Conservation (phyloP, 176 grass and related monocot genomes). For the Poa pratensis region DNA sequence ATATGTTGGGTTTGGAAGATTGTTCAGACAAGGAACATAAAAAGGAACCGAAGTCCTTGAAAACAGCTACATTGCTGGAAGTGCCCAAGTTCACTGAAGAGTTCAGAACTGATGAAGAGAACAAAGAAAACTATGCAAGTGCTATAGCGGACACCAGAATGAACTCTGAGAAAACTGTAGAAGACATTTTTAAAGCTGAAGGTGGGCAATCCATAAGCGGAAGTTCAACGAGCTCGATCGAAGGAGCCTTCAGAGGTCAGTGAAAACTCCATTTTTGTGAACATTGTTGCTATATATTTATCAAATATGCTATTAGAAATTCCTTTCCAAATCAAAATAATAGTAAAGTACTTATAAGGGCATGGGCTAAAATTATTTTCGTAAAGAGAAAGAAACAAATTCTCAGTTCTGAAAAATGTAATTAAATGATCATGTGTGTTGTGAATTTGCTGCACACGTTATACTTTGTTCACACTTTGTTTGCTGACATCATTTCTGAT, state of each 20-base stretch:
- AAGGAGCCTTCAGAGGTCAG: slow-evolving; percentile 22
- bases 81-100: neutral
- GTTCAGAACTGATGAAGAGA: slow-evolving; percentile 27
- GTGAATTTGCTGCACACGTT: neutral
- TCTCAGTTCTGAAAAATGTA: neutral
- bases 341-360: neutral
- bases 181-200: slow-evolving; percentile 19
- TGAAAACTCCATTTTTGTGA: neutral
- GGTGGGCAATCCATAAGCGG: neutral
- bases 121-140: slow-evolving; percentile 29
- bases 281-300: slow-evolving; percentile 23
- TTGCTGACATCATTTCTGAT: slow-evolving; percentile 20
- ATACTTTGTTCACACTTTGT: neutral
- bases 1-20: neutral
- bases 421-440: neutral
- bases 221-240: slow-evolving; percentile 4
- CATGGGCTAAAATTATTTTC: neutral
- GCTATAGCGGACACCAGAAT: neutral
- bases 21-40: slow-evolving; percentile 17
- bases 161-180: neutral
- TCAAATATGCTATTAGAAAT: slow-evolving; percentile 25
- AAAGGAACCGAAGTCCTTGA: neutral
- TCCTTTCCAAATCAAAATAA: neutral
- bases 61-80: slow-evolving; percentile 24
- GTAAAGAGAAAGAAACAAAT: neutral